Conservation (phyloP, 257 asterid genomes). For the Nicotiana knightiana region DNA sequence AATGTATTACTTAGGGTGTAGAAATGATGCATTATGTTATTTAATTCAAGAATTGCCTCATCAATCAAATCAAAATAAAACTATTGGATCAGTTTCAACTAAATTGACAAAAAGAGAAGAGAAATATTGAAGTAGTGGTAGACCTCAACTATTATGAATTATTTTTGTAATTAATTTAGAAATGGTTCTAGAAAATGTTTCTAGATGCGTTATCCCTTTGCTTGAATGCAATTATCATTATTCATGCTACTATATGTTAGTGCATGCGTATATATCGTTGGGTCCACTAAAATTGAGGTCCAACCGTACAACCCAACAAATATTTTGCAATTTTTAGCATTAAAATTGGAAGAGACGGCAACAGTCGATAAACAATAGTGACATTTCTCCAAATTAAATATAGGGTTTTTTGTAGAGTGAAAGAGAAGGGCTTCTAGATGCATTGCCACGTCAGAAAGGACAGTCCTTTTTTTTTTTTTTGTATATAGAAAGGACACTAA, state of each 20-base stretch:
- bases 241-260: no score
- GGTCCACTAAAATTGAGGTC: not conserved
- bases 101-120: not conserved
- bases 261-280: not conserved
- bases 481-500: no score
- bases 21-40: not conserved
- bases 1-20: not conserved
- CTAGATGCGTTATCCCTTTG: not conserved
- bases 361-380: not conserved
- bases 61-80: not conserved
- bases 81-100: not conserved
- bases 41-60: not conserved
- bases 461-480: no score
- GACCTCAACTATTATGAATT: slow-evolving; percentile 1
- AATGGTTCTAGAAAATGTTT: not conserved
- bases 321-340: not conserved
- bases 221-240: not conserved
- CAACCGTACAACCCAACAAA: not conserved
- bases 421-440: slow-evolving; percentile 34
- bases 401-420: slow-evolving; percentile 1
- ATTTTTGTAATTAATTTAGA: not conserved
- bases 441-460: slow-evolving; percentile 9
- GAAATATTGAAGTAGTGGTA: not conserved
- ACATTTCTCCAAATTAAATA: slow-evolving; percentile 18
- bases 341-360: not conserved